Base-by-base conservation (phyloP, 2,329 filamentous ascomycete genomes). In the Epichloe sibirici region DNA sequence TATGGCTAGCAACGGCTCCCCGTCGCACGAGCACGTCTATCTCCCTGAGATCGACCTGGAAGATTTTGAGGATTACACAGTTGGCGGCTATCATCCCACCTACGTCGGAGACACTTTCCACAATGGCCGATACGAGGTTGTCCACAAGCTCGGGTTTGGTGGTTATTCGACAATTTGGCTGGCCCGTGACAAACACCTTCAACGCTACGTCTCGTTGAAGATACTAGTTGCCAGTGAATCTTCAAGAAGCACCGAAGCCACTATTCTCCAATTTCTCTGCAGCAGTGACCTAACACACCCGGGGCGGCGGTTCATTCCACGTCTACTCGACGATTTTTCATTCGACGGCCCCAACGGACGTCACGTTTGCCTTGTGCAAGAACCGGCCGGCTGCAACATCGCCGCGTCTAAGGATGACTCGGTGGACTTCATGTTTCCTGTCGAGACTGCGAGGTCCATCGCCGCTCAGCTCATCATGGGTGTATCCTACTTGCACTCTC, bases 91-190 rank as follows among this genome's bases (percentile, higher is more conserved):
- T 28, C 7, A 28, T 28, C 25, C 25, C 8, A 28, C 7, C 7
- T 7, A 28, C 25, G 6, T 28, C 25, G 25, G 25, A 28, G 25
- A 28, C 25, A 8, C 25, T 28, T 70, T 73, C 55, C 34, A 48
- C 7, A 53, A 66, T 47, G 61, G 60, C 12, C 62, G 64, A 23
- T 72, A 71, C 55, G 57, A 62, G 37, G 52, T 71, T 34, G 53
- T 66, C 39, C 63, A 66, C 38, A 71, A 71, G 56, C 54, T 71
- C 51, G 69, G 68, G 31, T 69, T 60, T 57, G 67, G 69, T 31
- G 62, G 63, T 3, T 67, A 61, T 56, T 68, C 65, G 6, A 71
- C 69, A 1, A 64, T 71, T 49, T 72, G 68, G 69, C 65, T 43
- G 15, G 21, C 40, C 15, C 13, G 17, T 1, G 17, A 23, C 40